phyloP scores from a whole-genome alignment of 805 yeast species.

The Lipomyces mesembrius region DNA sequence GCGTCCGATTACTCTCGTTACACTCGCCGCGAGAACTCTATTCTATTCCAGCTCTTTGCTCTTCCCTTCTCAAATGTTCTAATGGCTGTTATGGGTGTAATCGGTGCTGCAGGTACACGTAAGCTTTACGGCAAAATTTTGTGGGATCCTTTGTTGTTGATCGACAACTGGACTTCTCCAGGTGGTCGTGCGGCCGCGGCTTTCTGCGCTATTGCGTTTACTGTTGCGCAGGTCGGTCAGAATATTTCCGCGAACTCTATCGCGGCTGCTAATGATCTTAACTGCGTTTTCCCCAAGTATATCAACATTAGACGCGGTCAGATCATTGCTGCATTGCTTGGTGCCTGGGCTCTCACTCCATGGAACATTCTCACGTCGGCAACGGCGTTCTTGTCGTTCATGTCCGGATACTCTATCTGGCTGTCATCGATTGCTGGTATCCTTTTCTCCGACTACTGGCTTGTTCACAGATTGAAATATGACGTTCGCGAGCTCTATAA shows the following conservation, averaged over 20 bases:
- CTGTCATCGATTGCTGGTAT: constrained; percentile 47
- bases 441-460: constrained; percentile 14
- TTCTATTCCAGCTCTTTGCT: constrained; percentile 14
- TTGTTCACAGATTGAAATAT: constrained; percentile 15
- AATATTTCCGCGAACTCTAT: constrained; percentile 60
- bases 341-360: constrained; percentile 48
- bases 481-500: constrained; percentile 26
- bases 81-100: constrained; percentile 24
- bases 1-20: constrained; percentile 46
- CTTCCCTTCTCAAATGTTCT: constrained; percentile 18
- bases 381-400: constrained; percentile 45
- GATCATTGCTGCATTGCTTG: constrained; percentile 46
- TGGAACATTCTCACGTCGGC: constrained; percentile 50
- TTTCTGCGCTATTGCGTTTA: constrained; percentile 49
- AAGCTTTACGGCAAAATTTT: constrained; percentile 20
- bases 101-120: constrained; percentile 23
- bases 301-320: constrained; percentile 68
- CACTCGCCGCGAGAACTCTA: constrained; percentile 47
- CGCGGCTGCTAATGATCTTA: constrained; percentile 48
- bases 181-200: constrained; percentile 32
- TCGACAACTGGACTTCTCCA: constrained; percentile 25
- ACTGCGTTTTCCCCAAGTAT: constrained; percentile 50
- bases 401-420: constrained; percentile 49
- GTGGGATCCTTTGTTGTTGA: constrained; percentile 29
- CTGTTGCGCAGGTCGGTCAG: constrained; percentile 72